Percentiles rank a stretch among this genome's conserved stretches.
These are phyloP conservation scores for Globisporangium nunn DNA, from an alignment of 352 stramenopile species.

Conservation along the genomic window DNA sequence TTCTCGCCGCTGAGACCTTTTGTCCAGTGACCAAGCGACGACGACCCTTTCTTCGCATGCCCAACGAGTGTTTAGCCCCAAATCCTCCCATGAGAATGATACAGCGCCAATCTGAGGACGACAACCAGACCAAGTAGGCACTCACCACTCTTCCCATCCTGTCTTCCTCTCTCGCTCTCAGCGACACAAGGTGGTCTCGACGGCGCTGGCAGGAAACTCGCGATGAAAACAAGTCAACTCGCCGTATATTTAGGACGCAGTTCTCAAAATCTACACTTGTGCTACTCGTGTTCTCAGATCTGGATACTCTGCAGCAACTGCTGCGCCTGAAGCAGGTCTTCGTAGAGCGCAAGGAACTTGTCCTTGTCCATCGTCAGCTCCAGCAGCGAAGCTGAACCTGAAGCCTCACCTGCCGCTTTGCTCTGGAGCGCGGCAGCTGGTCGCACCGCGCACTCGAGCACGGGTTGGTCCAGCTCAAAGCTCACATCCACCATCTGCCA, in stretches of 20 bases:
- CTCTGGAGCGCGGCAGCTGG: not conserved
- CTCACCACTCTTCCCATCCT: not conserved
- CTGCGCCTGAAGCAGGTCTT: constrained; percentile 5
- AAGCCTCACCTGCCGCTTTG: not conserved
- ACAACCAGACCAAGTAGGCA: not conserved
- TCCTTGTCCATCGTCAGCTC: constrained; percentile 4
- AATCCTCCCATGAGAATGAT: not conserved
- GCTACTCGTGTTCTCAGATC: too few species aligned
- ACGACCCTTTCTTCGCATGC: not conserved
- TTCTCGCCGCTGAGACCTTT: constrained; percentile 4
- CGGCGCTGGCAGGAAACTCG: too few species aligned
- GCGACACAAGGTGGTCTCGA: too few species aligned
- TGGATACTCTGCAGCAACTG: not conserved
- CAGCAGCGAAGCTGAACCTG: not conserved
- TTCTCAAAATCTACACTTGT: too few species aligned
- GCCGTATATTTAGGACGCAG: not conserved
- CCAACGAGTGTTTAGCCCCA: not conserved
- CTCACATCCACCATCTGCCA: not conserved
- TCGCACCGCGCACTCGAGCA: not conserved
- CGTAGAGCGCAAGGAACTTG: constrained; percentile 9
- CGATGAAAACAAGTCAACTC: too few species aligned
- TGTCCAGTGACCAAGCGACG: constrained; percentile 3
- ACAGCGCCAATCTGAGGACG: too few species aligned
- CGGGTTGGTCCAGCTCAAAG: constrained; percentile 2
- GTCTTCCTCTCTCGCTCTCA: not conserved